A percentile compares a stretch with the other conserved stretches of the same genome.
phyloP scores from a whole-genome alignment of 2,329 filamentous ascomycete species.

The Aspergillus calidoustus region DNA sequence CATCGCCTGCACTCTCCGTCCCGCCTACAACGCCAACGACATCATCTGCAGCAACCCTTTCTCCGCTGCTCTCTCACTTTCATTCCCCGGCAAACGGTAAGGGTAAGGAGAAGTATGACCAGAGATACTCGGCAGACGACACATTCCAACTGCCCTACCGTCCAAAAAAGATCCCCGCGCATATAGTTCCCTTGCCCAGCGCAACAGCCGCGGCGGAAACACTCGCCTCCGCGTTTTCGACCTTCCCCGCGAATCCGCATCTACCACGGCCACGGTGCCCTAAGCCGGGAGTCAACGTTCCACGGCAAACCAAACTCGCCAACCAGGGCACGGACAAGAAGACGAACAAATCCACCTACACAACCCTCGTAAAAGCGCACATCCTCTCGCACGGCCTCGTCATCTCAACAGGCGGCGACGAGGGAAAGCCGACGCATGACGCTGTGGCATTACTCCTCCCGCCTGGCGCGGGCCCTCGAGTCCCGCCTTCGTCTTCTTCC shows the following conservation, averaged over 20 bases:
- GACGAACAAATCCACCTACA: not conserved
- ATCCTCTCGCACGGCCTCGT: not conserved
- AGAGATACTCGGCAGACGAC: not conserved
- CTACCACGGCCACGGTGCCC: too few species aligned
- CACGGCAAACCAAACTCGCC: not conserved
- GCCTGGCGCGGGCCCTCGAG: not conserved
- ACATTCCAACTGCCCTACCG: not conserved
- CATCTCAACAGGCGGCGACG: not conserved
- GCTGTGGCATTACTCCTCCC: not conserved
- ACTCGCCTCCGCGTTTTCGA: not conserved
- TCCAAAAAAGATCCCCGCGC: not conserved
- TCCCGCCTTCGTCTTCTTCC: too few species aligned
- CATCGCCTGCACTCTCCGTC: not conserved
- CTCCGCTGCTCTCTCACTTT: not conserved
- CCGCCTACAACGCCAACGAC: not conserved
- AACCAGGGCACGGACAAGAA: not conserved
- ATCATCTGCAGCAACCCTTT: not conserved
- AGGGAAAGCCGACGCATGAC: not conserved
- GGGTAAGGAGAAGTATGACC: not conserved
- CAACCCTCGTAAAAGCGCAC: not conserved
- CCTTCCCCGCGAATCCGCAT: not conserved
- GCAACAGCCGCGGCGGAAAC: not conserved
- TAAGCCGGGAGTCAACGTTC: not conserved
- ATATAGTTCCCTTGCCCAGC: not conserved
- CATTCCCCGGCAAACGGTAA: not conserved